A percentile compares a stretch with the other conserved stretches of the same genome.
Evolutionary conservation across 371 early-diverging fungal genomes (phyloP).

Genomic region (Blakeslea trispora): DNA sequence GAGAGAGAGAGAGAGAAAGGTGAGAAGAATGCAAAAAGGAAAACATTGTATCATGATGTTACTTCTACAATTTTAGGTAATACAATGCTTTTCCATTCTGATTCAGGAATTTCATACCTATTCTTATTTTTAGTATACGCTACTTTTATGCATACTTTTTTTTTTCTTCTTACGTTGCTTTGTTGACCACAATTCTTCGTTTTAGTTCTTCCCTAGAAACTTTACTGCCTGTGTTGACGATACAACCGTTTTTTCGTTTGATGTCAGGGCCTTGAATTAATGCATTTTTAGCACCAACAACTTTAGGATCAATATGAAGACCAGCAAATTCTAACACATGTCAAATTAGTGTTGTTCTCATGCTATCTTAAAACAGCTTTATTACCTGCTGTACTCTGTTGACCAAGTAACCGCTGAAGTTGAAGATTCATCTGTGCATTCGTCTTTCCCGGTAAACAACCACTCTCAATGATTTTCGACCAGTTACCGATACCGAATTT

Average conservation of each 20-base stretch:
- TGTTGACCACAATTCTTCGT: constrained; percentile 67
- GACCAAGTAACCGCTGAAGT: constrained; percentile 89
- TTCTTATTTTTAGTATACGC: too few relatives aligned
- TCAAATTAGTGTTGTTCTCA: background rate
- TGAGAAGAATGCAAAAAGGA: background rate
- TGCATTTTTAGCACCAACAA: constrained; percentile 81
- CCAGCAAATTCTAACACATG: constrained; percentile 76
- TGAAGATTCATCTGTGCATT: constrained; percentile 95
- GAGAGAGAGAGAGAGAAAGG: too few relatives aligned
- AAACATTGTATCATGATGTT: constrained; percentile 26
- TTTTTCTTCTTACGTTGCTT: constrained; percentile 55
- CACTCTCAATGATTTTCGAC: constrained; percentile 89
- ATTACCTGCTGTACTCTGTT: constrained; percentile 86
- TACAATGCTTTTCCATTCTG: constrained; percentile 67
- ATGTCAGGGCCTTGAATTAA: constrained; percentile 79
- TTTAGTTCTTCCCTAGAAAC: constrained; percentile 76
- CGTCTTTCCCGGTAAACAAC: constrained; percentile 85
- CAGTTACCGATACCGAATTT: constrained; percentile 93
- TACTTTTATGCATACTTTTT: too few relatives aligned
- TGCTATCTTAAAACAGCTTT: background rate
- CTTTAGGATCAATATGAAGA: constrained; percentile 86
- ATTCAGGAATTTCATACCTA: constrained; percentile 70
- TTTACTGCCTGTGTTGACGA: constrained; percentile 82
- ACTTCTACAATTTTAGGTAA: constrained; percentile 68
- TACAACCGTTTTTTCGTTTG: constrained; percentile 89